phyloP scores from a whole-genome alignment of 352 stramenopile genomes.

The Globisporangium takayamanum region DNA sequence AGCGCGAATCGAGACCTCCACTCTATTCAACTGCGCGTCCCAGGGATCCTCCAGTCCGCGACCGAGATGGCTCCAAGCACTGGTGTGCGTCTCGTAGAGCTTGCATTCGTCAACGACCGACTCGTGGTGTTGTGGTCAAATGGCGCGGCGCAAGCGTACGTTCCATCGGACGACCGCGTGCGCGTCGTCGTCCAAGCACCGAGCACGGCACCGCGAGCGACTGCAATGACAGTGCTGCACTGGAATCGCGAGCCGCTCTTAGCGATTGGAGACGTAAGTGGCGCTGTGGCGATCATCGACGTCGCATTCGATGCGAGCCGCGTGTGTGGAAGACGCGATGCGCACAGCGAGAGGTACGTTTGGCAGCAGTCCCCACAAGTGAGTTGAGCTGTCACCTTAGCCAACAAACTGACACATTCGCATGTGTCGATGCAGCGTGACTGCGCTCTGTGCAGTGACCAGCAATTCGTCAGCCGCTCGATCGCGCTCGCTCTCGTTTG shows the following conservation, averaged over 20 bases:
- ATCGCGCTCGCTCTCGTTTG: constrained; percentile 9
- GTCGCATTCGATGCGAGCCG: constrained; percentile 4
- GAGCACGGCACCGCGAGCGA: constrained; percentile 1
- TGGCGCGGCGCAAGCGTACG: constrained; percentile 23
- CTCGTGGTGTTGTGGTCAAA: constrained; percentile 28
- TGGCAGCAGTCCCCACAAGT: background rate
- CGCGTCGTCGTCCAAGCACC: constrained; percentile 17
- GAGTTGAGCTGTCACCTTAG: background rate
- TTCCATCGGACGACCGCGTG: constrained; percentile 23
- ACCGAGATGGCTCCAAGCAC: background rate
- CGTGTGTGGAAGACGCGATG: constrained; percentile 4
- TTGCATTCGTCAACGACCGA: background rate
- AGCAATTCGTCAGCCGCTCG: background rate
- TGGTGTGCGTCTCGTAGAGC: constrained; percentile 7
- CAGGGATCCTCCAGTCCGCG: constrained; percentile 1
- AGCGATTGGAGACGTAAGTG: constrained; percentile 8
- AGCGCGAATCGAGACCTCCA: constrained; percentile 13
- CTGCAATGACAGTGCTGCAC: constrained; percentile 1
- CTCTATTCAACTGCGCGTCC: constrained; percentile 9
- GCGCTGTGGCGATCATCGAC: constrained; percentile 5
- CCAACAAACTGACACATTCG: background rate
- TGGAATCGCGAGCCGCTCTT: constrained; percentile 2
- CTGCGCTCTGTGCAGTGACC: constrained; percentile 1
- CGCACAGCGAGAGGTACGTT: constrained; percentile 7
- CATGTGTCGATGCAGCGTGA: constrained; percentile 4